Conservation (phyloP, 1,139 yeast genomes). For the Suzukiozyma palmioleophila region DNA sequence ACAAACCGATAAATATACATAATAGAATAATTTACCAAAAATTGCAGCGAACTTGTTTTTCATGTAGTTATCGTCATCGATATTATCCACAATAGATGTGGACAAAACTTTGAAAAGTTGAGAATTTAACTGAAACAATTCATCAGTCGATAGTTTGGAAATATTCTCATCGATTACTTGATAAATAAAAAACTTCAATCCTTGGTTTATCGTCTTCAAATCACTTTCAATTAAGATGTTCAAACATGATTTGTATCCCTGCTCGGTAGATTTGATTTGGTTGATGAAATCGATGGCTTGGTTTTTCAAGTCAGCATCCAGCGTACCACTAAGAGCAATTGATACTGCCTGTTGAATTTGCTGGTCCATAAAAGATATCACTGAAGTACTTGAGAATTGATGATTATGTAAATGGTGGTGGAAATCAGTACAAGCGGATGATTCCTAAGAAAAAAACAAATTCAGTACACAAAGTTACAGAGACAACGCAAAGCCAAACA, state of each 20-base stretch:
- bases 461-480: no score
- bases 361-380: constrained; percentile 51
- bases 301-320: constrained; percentile 62
- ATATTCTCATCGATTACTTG: constrained; percentile 75
- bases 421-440: no score
- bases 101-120: constrained; percentile 37
- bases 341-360: constrained; percentile 93
- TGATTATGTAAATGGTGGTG: neutral
- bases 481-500: no score
- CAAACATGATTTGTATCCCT: constrained; percentile 78
- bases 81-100: constrained; percentile 23
- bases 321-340: constrained; percentile 78
- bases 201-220: constrained; percentile 33
- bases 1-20: constrained; percentile 61
- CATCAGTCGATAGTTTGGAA: constrained; percentile 43
- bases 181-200: constrained; percentile 69
- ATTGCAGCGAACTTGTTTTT: constrained; percentile 79
- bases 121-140: constrained; percentile 41
- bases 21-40: constrained; percentile 65
- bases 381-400: neutral
- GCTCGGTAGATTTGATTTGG: constrained; percentile 67
- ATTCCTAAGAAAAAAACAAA: no score
- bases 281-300: constrained; percentile 84
- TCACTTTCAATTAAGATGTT: constrained; percentile 44
- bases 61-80: constrained; percentile 55